A percentile compares a stretch with the other conserved stretches of the same genome.
These are phyloP conservation scores for Penicillium taxi DNA, from an alignment of 495 filamentous ascomycete species.

Conservation along the genomic window DNA sequence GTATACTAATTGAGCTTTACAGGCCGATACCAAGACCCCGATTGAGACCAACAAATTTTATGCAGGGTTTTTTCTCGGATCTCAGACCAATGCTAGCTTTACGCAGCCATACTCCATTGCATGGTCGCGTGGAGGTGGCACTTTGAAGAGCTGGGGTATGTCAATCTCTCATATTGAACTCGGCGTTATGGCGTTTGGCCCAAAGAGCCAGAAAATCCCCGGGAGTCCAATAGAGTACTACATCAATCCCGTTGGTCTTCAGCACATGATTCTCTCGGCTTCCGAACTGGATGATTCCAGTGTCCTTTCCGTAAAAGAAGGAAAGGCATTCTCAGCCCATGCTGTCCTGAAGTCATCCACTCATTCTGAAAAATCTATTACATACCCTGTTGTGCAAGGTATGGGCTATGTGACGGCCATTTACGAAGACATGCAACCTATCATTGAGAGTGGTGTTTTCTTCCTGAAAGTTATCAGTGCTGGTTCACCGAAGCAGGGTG, in stretches of 20 bases:
- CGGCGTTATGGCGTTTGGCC: constrained; percentile 56
- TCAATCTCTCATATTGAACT: constrained; percentile 63
- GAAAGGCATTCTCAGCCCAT: constrained; percentile 63
- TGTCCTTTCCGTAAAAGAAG: constrained; percentile 51
- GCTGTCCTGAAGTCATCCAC: constrained; percentile 53
- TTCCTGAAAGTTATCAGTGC: constrained; percentile 59
- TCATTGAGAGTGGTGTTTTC: constrained; percentile 64
- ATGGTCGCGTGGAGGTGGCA: constrained; percentile 66
- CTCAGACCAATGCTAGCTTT: constrained; percentile 62
- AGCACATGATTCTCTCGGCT: constrained; percentile 72
- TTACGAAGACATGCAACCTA: constrained; percentile 62
- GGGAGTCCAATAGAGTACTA: constrained; percentile 62
- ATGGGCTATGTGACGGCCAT: constrained; percentile 79
- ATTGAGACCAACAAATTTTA: constrained; percentile 90
- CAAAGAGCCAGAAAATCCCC: constrained; percentile 36
- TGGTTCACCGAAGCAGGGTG: constrained; percentile 46
- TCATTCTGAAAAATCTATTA: constrained; percentile 49
- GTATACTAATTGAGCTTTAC: background rate
- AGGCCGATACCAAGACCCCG: constrained; percentile 41
- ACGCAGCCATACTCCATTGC: constrained; percentile 78
- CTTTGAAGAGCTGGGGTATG: constrained; percentile 65
- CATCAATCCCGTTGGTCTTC: constrained; percentile 73
- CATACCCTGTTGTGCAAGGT: constrained; percentile 81
- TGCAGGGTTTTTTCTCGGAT: constrained; percentile 75
- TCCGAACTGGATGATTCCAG: constrained; percentile 56